Percentiles rank a stretch among this genome's conserved stretches.
Evolutionary conservation across 2,329 filamentous ascomycete species (phyloP).

Genomic region (Stemphylium vesicarium): DNA sequence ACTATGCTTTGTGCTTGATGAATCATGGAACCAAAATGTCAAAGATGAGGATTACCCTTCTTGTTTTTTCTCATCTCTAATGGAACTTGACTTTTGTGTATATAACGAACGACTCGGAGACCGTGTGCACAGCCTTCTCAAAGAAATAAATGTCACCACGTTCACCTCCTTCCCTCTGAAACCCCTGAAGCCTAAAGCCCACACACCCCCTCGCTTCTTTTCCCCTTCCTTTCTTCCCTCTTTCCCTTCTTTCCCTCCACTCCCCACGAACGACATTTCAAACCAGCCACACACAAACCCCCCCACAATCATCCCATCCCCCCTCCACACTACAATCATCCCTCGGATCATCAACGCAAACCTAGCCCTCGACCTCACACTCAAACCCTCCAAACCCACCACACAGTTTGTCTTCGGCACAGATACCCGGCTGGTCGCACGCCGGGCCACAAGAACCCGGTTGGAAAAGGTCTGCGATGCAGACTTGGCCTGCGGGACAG

Average conservation of each 20-base stretch:
- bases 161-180: too few species aligned
- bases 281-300: slow-evolving; percentile 48
- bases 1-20: not conserved
- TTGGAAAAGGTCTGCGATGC: slow-evolving; percentile 41
- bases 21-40: too few species aligned
- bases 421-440: slow-evolving; percentile 44
- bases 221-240: too few species aligned
- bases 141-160: not conserved
- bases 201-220: not conserved
- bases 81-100: not conserved
- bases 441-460: slow-evolving; percentile 43
- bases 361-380: slow-evolving; percentile 41
- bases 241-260: too few species aligned
- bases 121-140: too few species aligned
- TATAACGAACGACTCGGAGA: too few species aligned
- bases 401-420: slow-evolving; percentile 46
- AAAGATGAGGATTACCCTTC: too few species aligned
- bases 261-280: too few species aligned
- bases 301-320: slow-evolving; percentile 53
- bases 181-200: too few species aligned
- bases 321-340: slow-evolving; percentile 51
- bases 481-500: slow-evolving; percentile 27
- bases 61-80: too few species aligned
- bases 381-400: slow-evolving; percentile 50
- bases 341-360: slow-evolving; percentile 53